A percentile compares a stretch with the other conserved stretches of the same genome.
Conservation (phyloP, 2,329 filamentous ascomycete species). For the Xylaria multiplex region DNA sequence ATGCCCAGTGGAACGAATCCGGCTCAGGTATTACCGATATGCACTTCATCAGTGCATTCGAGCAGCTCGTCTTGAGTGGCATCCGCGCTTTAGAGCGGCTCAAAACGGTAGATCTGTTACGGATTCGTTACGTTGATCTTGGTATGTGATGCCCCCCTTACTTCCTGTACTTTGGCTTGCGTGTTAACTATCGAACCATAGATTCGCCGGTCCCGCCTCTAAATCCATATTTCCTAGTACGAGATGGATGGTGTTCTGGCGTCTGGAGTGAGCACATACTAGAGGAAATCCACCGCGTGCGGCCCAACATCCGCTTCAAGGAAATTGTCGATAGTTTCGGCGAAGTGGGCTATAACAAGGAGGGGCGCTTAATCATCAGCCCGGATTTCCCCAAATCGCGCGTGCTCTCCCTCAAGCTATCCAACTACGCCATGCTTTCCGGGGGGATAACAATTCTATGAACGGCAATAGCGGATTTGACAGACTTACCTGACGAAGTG, state of each 20-base stretch:
- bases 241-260: conserved; percentile 69
- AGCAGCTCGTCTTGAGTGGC: conserved; percentile 71
- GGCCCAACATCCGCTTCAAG: conserved; percentile 68
- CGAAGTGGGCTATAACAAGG: conserved; percentile 67
- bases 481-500: conserved; percentile 8
- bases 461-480: conserved; percentile 23
- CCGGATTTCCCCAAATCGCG: conserved; percentile 64
- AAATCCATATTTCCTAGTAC: conserved; percentile 77
- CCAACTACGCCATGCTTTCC: conserved; percentile 65
- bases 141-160: conserved; percentile 54
- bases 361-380: conserved; percentile 66
- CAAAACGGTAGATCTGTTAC: conserved; percentile 68
- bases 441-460: conserved; percentile 52
- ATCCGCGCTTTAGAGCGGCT: conserved; percentile 69
- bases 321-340: conserved; percentile 73
- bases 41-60: conserved; percentile 77
- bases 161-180: background rate
- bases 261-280: conserved; percentile 78
- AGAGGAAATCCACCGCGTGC: conserved; percentile 65
- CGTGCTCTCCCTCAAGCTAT: conserved; percentile 65
- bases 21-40: conserved; percentile 77
- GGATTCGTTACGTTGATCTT: conserved; percentile 80
- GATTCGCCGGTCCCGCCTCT: conserved; percentile 76
- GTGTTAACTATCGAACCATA: conserved; percentile 45
- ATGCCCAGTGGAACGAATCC: conserved; percentile 66